phyloP scores from a whole-genome alignment of 345 rosid genomes.

The Camelina neglecta region DNA sequence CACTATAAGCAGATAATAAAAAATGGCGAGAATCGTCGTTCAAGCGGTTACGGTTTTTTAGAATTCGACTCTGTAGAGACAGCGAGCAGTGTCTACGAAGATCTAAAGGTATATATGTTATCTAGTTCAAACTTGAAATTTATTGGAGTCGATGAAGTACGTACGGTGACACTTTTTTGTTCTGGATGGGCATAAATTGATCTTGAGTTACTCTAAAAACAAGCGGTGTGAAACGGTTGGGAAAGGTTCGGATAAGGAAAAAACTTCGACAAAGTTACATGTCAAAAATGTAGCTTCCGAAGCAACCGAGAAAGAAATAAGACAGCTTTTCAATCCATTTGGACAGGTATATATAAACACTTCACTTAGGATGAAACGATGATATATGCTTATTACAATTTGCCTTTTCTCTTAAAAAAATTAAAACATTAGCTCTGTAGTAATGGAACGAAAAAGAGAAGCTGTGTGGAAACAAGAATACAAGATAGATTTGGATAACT shows the following conservation, averaged over 20 bases:
- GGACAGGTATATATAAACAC: constrained; percentile 73
- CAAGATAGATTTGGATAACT: neutral
- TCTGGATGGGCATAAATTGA: constrained; percentile 93
- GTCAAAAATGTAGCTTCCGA: constrained; percentile 93
- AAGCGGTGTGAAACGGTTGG: constrained; percentile 63
- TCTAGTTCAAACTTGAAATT: too few species aligned
- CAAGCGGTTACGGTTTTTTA: constrained; percentile 89
- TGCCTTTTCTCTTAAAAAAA: too few species aligned
- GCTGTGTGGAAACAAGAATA: too few species aligned
- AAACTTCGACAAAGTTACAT: constrained; percentile 74
- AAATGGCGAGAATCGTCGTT: constrained; percentile 68
- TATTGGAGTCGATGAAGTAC: constrained; percentile 5
- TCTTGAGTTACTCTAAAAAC: constrained; percentile 75
- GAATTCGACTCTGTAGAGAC: constrained; percentile 88
- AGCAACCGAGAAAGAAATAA: constrained; percentile 88
- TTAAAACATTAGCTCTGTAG: too few species aligned
- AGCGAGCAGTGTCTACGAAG: constrained; percentile 63
- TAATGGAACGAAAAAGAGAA: too few species aligned
- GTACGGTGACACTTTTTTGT: constrained; percentile 24
- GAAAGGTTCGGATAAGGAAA: constrained; percentile 64
- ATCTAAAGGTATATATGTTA: too few species aligned
- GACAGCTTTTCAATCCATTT: constrained; percentile 88
- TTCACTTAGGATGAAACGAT: constrained; percentile 9
- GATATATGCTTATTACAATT: neutral
- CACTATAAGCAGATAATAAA: constrained; percentile 66